phyloP scores from a whole-genome alignment of 2,329 filamentous ascomycete species.

The Epichloe sibirici region DNA sequence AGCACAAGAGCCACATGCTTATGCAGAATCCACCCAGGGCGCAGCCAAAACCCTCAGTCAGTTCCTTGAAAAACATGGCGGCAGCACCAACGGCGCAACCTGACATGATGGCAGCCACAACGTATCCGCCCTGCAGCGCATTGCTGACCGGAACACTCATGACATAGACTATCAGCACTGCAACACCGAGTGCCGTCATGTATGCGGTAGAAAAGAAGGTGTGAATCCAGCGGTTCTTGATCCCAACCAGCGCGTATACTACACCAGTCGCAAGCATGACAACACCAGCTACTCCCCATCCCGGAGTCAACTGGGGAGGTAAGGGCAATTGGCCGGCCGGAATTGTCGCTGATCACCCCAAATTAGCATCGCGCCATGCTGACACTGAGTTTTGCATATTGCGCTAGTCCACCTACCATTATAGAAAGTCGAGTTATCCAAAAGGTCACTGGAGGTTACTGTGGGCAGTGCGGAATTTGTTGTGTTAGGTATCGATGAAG shows the following conservation, averaged over 20 bases:
- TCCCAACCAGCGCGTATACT: slow-evolving; percentile 62
- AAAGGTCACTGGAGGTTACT: slow-evolving; percentile 6
- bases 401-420: slow-evolving; percentile 18
- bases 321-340: slow-evolving; percentile 52
- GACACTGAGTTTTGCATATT: neutral
- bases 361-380: slow-evolving; percentile 1
- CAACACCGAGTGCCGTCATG: slow-evolving; percentile 58
- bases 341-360: slow-evolving; percentile 28
- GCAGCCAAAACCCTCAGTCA: slow-evolving; percentile 72
- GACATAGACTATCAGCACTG: slow-evolving; percentile 77
- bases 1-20: slow-evolving; percentile 79
- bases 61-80: slow-evolving; percentile 68
- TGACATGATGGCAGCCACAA: slow-evolving; percentile 64
- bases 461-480: slow-evolving; percentile 1
- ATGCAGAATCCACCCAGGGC: slow-evolving; percentile 77
- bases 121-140: slow-evolving; percentile 73
- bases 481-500: neutral
- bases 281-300: slow-evolving; percentile 64
- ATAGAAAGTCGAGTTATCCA: slow-evolving; percentile 19
- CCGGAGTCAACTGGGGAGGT: slow-evolving; percentile 63
- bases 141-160: slow-evolving; percentile 67
- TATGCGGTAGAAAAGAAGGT: slow-evolving; percentile 71
- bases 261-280: slow-evolving; percentile 64
- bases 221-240: slow-evolving; percentile 70
- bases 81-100: slow-evolving; percentile 62